These are phyloP conservation scores for Leccinum ochraceum DNA, from an alignment of 768 basidiomycete genomes.

Conservation along the genomic window DNA sequence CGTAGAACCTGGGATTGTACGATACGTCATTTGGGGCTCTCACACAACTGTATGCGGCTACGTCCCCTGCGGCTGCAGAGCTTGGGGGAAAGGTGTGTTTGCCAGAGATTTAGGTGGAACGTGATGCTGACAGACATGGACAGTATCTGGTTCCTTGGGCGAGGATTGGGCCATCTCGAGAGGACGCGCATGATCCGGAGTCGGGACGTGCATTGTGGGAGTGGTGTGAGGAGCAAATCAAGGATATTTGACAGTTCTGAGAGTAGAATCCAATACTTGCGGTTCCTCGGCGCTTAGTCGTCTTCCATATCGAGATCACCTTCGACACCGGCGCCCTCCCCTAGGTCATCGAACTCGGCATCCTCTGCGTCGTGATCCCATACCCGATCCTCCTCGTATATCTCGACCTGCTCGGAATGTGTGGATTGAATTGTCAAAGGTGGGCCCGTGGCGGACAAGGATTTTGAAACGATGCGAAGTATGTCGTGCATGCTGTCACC, in stretches of 20 bases:
- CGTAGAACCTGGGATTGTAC: conserved; percentile 11
- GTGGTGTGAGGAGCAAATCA: conserved; percentile 38
- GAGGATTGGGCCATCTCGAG: conserved; percentile 26
- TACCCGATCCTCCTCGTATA: conserved; percentile 26
- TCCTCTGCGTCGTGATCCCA: conserved; percentile 46
- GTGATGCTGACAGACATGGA: neutral
- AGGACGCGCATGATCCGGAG: conserved; percentile 22
- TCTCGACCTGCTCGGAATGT: neutral
- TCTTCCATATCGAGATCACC: conserved; percentile 69
- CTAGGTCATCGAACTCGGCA: conserved; percentile 63
- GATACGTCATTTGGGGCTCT: conserved; percentile 24
- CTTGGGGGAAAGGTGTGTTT: conserved; percentile 30
- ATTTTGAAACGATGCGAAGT: conserved; percentile 53
- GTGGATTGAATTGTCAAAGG: neutral
- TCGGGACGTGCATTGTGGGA: conserved; percentile 33
- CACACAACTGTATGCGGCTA: conserved; percentile 35
- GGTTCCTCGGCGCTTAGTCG: conserved; percentile 37
- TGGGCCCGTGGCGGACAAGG: conserved; percentile 26
- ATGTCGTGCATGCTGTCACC: conserved; percentile 70
- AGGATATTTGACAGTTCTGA: conserved; percentile 13
- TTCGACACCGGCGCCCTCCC: conserved; percentile 66
- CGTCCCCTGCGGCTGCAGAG: conserved; percentile 23
- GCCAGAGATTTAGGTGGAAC: neutral
- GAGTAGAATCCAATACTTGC: neutral
- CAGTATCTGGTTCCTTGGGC: conserved; percentile 40